phyloP scores from a whole-genome alignment of 139 green algal species.

The Volvox africanus region DNA sequence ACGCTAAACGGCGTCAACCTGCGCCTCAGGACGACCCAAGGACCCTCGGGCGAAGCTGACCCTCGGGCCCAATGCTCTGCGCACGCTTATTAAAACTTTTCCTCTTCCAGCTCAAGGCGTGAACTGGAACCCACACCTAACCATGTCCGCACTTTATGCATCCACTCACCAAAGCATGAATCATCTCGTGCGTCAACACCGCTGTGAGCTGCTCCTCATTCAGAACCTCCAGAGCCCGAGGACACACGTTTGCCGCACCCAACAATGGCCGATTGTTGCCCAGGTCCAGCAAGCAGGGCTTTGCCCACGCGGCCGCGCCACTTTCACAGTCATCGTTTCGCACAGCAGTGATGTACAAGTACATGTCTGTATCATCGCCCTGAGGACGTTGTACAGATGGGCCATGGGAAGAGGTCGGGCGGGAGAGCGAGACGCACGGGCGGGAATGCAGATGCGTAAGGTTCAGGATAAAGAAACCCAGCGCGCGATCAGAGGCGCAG shows the following conservation, averaged over 20 bases:
- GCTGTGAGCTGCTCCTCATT: constrained; percentile 43
- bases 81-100: too few species aligned
- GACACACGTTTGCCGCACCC: constrained; percentile 64
- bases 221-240: constrained; percentile 33
- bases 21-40: too few species aligned
- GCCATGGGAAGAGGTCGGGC: not conserved
- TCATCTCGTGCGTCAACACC: constrained; percentile 66
- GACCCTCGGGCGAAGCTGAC: too few species aligned
- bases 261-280: constrained; percentile 59
- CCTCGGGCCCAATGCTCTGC: too few species aligned
- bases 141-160: too few species aligned
- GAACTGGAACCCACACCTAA: too few species aligned
- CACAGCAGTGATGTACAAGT: constrained; percentile 64
- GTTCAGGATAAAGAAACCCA: too few species aligned
- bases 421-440: not conserved
- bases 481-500: too few species aligned
- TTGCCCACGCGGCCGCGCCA: constrained; percentile 59
- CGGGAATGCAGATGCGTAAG: not conserved
- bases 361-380: constrained; percentile 61
- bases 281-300: constrained; percentile 63
- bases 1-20: too few species aligned
- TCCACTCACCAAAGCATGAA: constrained; percentile 54
- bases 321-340: constrained; percentile 59
- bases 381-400: not conserved
- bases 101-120: too few species aligned